Evolutionary conservation across 257 asterid genomes (phyloP), one percentile per base, ranked within the genome.

Genomic region (Cinchona pubescens): DNA sequence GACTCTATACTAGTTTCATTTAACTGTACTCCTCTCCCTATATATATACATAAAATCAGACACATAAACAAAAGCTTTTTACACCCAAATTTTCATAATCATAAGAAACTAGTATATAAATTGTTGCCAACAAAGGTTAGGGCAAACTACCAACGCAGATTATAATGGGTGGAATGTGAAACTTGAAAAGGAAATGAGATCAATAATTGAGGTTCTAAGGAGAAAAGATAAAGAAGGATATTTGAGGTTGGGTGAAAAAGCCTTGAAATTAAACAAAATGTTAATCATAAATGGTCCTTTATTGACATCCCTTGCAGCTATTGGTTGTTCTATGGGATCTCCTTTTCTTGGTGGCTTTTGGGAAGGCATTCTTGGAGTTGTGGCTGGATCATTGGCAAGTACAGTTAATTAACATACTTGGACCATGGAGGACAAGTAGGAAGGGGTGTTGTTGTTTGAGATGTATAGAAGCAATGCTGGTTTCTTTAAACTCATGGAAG

Each of bases 391-490:
- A 42, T 66, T 90, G 82, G 97, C 96, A 7, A 86, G 83, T 14
- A 88, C 78, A 19, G 91, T 89, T 75, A 92, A 87, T 82, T n/a
- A n/a, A 69, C 88, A 53, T 2, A n/a, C n/a, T n/a, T 90, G 0
- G 92, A 92, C 49, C 97, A 92, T 65, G 97, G 96, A 0, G 90
- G 88, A 30, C 96, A 90, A 67, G 90, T 90, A 27, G 97, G 97
- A 5, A 92, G 90, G 96, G 90, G n/a, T n/a, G n/a, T n/a, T n/a
- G n/a, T n/a, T 88, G 87, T 86, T 87, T n/a, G 97, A 92, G 72
- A 89, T 88, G 96, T 92, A 92, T 62, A 53, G 97, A 30, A 79
- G 88, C 82, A 88, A 87, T 4, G 96, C 96, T 0, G 97, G 97
- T 19, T 90, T 92, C 81, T 92, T 92, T 32, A 56, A 78, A 79